A percentile compares a stretch with the other conserved stretches of the same genome.
Conservation (phyloP, 2,329 filamentous ascomycete species). For the Exserohilum rostratum region DNA sequence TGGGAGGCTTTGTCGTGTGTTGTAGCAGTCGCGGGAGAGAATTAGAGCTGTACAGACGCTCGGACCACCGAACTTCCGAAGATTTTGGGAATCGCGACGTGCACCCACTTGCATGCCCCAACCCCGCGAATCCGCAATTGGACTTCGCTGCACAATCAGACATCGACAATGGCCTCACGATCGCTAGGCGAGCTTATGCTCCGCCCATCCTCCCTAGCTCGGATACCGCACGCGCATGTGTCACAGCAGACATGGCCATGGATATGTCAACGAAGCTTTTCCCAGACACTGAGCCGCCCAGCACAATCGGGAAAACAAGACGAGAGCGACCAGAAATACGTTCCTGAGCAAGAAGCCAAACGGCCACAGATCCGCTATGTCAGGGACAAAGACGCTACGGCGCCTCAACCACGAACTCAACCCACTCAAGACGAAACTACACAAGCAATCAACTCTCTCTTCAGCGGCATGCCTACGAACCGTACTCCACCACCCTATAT, state of each 20-base stretch:
- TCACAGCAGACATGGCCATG: constrained; percentile 21
- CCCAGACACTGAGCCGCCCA: constrained; percentile 6
- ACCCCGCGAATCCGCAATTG: constrained; percentile 10
- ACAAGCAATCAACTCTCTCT: constrained; percentile 33
- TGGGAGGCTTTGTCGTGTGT: constrained; percentile 12
- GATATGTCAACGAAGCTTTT: constrained; percentile 20
- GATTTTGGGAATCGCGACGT: constrained; percentile 33
- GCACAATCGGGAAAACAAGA: constrained; percentile 19
- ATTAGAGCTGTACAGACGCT: constrained; percentile 18
- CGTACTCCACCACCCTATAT: constrained; percentile 2
- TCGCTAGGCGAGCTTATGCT: constrained; percentile 41
- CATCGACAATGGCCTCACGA: constrained; percentile 36
- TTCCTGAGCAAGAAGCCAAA: not conserved
- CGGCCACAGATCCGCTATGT: constrained; percentile 1
- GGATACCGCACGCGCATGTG: constrained; percentile 20
- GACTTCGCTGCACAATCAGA: not conserved
- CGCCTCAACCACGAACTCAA: not conserved
- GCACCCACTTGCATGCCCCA: constrained; percentile 5
- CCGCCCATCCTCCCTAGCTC: constrained; percentile 34
- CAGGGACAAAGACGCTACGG: not conserved
- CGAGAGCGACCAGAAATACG: constrained; percentile 6
- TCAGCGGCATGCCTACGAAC: constrained; percentile 18
- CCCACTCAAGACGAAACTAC: constrained; percentile 16
- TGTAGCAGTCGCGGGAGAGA: constrained; percentile 16
- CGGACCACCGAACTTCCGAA: constrained; percentile 23